Conservation (phyloP, 345 rosid species). For the Cardamine chenopodiifolia region DNA sequence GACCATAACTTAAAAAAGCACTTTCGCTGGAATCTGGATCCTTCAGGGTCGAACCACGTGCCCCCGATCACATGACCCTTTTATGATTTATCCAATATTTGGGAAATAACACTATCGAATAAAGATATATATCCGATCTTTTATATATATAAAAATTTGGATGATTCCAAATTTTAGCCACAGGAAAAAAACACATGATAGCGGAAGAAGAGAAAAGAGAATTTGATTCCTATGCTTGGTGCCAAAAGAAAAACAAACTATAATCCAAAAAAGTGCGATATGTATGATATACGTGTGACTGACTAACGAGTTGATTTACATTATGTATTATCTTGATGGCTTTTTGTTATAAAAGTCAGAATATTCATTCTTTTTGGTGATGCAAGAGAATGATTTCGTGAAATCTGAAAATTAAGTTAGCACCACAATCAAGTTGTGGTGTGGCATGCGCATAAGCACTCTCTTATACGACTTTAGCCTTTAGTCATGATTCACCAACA, state of each 20-base stretch:
- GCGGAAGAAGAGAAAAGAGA: background rate
- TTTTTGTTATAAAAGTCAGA: slow-evolving; percentile 8
- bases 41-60: slow-evolving; percentile 34
- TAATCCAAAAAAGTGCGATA: slow-evolving; percentile 8
- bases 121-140: background rate
- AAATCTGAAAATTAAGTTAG: background rate
- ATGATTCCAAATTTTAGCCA: slow-evolving; percentile 1
- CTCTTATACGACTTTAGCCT: background rate
- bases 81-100: slow-evolving; percentile 20
- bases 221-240: slow-evolving; percentile 10
- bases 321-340: slow-evolving; percentile 7
- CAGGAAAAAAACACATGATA: background rate
- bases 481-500: background rate
- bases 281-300: slow-evolving; percentile 18
- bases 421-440: background rate
- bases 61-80: slow-evolving; percentile 6
- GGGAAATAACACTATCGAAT: background rate
- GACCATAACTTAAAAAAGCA: background rate
- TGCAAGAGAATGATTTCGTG: slow-evolving; percentile 10
- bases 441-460: slow-evolving; percentile 1
- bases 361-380: background rate
- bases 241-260: background rate
- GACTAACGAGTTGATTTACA: slow-evolving; percentile 7
- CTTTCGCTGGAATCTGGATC: slow-evolving; percentile 23
- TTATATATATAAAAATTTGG: too few relatives aligned